Conservation (phyloP, 768 basidiomycete genomes). For the Mycena leptocephala region DNA sequence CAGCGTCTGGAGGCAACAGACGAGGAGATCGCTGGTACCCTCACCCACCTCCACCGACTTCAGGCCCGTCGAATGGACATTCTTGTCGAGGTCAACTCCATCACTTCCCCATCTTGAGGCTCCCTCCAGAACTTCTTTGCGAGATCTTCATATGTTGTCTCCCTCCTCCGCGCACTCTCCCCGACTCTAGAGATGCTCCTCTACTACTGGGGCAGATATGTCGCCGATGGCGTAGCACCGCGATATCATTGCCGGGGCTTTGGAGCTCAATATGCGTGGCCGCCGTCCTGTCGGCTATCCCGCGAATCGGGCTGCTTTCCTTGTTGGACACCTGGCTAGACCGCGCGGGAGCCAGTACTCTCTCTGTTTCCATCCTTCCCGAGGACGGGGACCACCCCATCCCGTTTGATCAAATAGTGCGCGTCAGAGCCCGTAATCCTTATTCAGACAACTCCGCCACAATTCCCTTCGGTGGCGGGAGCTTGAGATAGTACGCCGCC, state of each 20-base stretch:
- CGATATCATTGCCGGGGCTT: constrained; percentile 11
- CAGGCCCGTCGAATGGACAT: background rate
- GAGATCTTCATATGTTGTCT: constrained; percentile 26
- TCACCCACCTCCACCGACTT: constrained; percentile 26
- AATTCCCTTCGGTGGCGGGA: constrained; percentile 25
- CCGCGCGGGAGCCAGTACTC: background rate
- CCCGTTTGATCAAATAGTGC: background rate
- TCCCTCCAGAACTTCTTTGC: constrained; percentile 28
- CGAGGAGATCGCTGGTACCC: constrained; percentile 30
- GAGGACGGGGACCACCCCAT: background rate
- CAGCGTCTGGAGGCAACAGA: constrained; percentile 13
- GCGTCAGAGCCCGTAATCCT: background rate
- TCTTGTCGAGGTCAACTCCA: constrained; percentile 17
- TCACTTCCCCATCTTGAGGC: constrained; percentile 1
- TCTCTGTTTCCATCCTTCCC: constrained; percentile 19
- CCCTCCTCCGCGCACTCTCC: background rate
- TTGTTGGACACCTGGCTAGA: constrained; percentile 21
- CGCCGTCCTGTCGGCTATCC: background rate
- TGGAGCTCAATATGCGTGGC: constrained; percentile 14
- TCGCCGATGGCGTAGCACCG: constrained; percentile 18
- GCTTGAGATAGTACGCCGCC: constrained; percentile 27
- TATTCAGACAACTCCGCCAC: constrained; percentile 12
- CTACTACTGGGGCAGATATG: constrained; percentile 27
- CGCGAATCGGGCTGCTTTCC: background rate
- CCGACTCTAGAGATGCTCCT: constrained; percentile 12